Conservation (phyloP, 306 rosid genomes). For the Prosopis cineraria region DNA sequence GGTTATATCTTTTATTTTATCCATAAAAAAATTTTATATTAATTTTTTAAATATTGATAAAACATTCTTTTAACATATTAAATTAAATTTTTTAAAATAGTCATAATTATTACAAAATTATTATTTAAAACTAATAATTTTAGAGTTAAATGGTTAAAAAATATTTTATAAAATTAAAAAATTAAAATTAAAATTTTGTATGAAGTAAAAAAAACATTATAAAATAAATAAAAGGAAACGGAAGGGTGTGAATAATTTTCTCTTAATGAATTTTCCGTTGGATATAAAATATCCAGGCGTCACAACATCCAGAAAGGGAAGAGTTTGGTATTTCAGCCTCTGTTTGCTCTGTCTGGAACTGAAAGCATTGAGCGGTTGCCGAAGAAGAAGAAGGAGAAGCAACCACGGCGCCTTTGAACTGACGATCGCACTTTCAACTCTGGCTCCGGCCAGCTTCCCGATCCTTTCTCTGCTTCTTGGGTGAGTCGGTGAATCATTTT, state of each 20-base stretch:
- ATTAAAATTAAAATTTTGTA: too few relatives aligned
- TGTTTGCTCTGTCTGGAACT: slow-evolving; percentile 26
- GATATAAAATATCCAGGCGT: slow-evolving; percentile 20
- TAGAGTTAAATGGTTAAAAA: too few relatives aligned
- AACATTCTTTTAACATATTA: too few relatives aligned
- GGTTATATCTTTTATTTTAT: too few relatives aligned
- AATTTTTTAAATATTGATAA: too few relatives aligned
- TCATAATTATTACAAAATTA: too few relatives aligned
- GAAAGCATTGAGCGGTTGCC: slow-evolving; percentile 26
- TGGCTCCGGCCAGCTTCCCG: slow-evolving; percentile 30
- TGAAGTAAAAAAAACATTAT: too few relatives aligned
- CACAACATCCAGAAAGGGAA: neutral
- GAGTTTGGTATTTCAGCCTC: neutral
- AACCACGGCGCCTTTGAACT: slow-evolving; percentile 23
- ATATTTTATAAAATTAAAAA: too few relatives aligned
- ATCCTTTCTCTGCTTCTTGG: slow-evolving; percentile 39
- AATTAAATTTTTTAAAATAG: too few relatives aligned
- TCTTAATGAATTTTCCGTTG: slow-evolving; percentile 11
- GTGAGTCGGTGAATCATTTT: slow-evolving; percentile 39
- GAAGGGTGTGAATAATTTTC: slow-evolving; percentile 29
- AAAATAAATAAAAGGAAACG: slow-evolving; percentile 25
- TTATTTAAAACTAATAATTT: too few relatives aligned
- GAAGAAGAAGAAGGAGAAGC: slow-evolving; percentile 11
- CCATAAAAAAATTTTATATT: too few relatives aligned
- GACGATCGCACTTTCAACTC: slow-evolving; percentile 36